Evolutionary conservation across 2,329 filamentous ascomycete species (phyloP), one percentile per base, ranked within the genome.

Genomic region (Neonectria magnoliae): DNA sequence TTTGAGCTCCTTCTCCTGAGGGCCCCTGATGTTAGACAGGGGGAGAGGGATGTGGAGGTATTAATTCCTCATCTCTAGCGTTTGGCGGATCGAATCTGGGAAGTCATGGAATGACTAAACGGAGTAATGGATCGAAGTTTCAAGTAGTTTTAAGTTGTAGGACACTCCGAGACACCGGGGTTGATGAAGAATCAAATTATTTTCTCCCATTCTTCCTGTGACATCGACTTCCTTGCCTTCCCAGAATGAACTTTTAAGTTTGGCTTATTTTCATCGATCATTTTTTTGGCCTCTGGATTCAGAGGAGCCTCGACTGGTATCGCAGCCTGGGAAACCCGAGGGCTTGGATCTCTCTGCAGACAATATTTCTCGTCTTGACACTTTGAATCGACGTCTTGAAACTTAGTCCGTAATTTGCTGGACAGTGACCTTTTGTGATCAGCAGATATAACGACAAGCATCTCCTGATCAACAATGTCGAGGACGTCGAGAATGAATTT

Each of bases 371-470:
- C 33, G 2, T 36, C 25, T 5, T 18, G 16, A 27, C 60, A 64
- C 3, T 13, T 33, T 1, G 0, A 5, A 2, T 13, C 13, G 3
- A 66, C 20, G 0, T 1, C 2, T 4, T 44, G 0, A 13, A 64
- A 51, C 2, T 13, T 18, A 0, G 25, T 13, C 5, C 8, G 27
- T 20, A 64, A 52, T 4, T 9, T 14, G 13, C 14, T 20, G 2
- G 64, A 66, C 0, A 31, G n/a, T 1, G 60, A 50, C 7, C 64
- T 27, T 20, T 5, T 31, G 4, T n/a, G n/a, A 3, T n/a, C 48
- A 10, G 13, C 18, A 0, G 42, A 33, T 7, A 64, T 27, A 3
- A 66, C 64, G 0, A 64, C 63, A 1, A 68, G 29, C 64, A 68
- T 68, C 9, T 57, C n/a, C 5, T 29, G 8, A 5, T 60, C 45